Conservation (phyloP, 176 grass and related monocot genomes). For the Oryza longistaminata region DNA sequence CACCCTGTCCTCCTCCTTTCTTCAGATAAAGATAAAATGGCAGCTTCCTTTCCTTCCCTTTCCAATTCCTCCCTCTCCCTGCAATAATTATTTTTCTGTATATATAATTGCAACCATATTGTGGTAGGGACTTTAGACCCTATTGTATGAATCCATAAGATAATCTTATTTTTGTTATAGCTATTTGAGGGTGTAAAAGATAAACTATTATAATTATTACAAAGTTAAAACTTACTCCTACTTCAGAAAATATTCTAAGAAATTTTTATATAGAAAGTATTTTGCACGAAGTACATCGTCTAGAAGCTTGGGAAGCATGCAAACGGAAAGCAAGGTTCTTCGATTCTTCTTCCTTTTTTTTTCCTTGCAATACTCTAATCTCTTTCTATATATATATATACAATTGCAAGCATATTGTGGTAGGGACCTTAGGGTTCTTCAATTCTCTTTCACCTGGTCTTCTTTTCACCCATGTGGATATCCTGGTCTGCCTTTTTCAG, state of each 20-base stretch:
- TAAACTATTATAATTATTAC: too few relatives aligned
- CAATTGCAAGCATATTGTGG: background rate
- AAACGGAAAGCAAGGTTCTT: too few relatives aligned
- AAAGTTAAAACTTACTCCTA: too few relatives aligned
- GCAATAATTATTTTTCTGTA: background rate
- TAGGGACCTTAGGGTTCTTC: background rate
- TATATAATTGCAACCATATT: background rate
- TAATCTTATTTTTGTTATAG: too few relatives aligned
- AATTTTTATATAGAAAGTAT: too few relatives aligned
- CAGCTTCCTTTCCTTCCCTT: background rate
- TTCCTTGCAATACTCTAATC: background rate
- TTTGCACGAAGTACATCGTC: too few relatives aligned
- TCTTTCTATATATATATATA: background rate
- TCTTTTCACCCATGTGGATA: constrained; percentile 34
- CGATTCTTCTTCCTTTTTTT: background rate
- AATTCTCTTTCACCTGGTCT: background rate
- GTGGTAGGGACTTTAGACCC: too few relatives aligned
- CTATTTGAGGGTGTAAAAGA: too few relatives aligned
- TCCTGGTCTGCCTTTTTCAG: constrained; percentile 42
- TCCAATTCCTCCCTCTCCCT: background rate
- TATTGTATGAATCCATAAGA: too few relatives aligned
- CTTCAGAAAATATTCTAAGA: too few relatives aligned
- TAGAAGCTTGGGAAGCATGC: too few relatives aligned
- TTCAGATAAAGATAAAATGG: constrained; percentile 29
- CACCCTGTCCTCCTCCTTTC: constrained; percentile 25